Evolutionary conservation across 2,329 filamentous ascomycete genomes (phyloP), one percentile per base, ranked within the genome.

Genomic region (Colletotrichum magnum): DNA sequence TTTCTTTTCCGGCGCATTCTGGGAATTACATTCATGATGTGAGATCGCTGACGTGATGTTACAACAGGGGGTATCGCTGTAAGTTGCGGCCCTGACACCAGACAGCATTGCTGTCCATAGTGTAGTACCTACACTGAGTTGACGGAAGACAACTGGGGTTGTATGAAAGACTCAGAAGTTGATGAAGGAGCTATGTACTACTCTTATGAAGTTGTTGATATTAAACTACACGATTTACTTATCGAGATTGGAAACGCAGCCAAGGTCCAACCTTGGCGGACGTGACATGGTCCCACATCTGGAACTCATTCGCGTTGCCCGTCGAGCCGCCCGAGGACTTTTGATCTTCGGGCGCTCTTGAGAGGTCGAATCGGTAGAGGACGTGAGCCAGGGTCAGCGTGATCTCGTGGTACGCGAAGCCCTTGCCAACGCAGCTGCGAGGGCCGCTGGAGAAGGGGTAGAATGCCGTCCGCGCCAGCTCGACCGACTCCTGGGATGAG

Each of bases 401-500:
- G 15, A 57, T 58, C 21, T 68, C 59, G 6, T 58, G 52, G 21
- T 63, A 68, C 0, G 64, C 64, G n/a, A 68, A 64, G 2, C 59
- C 54, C 15, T 64, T 68, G 2, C 58, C 64, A 1, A 68, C 59
- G 16, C 64, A 64, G 36, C 59, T 52, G 16, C 64, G 58, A 15
- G 59, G 59, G 10, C 64, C 64, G 16, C 58, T 68, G 5, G 64
- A 68, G 12, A 68, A 68, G 3, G 64, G 64, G 3, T 45, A 48
- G 6, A 68, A 68, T 15, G 52, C 54, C 6, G 84, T 85, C 56
- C 91, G 87, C 2, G 92, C 91, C 4, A 82, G 75, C 2, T 84
- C 81, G 2, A 89, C 81, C 56, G 88, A 86, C 1, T 85, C 83
- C 64, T 86, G 84, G 12, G 80, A 85, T 0, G 85, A 83, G 75